These are phyloP conservation scores for Tuber borchii DNA, from an alignment of 495 filamentous ascomycete genomes.

Conservation along the genomic window DNA sequence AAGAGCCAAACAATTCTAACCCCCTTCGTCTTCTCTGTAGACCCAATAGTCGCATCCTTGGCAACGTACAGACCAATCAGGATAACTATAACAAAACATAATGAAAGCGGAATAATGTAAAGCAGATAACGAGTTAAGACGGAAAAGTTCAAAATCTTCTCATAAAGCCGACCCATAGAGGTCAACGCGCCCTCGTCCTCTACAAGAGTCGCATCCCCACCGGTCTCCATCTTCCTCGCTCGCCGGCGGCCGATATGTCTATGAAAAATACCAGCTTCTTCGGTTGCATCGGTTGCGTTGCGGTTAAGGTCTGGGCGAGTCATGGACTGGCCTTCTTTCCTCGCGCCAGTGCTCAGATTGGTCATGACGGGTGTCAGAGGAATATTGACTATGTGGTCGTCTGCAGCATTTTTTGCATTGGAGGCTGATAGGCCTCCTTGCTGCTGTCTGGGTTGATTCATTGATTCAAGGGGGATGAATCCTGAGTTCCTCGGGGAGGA, in stretches of 20 bases:
- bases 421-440: constrained; percentile 15
- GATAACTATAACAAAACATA: constrained; percentile 72
- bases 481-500: constrained; percentile 27
- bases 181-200: constrained; percentile 62
- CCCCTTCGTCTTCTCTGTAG: constrained; percentile 37
- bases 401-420: constrained; percentile 4
- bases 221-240: constrained; percentile 41
- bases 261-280: constrained; percentile 51
- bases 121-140: constrained; percentile 81
- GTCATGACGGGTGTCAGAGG: constrained; percentile 51
- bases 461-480: constrained; percentile 25
- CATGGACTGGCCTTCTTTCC: constrained; percentile 46
- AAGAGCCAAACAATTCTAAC: constrained; percentile 74
- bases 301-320: constrained; percentile 36
- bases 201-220: constrained; percentile 47
- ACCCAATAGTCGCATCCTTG: constrained; percentile 52
- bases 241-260: constrained; percentile 53
- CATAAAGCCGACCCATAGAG: constrained; percentile 78
- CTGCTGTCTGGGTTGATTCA: constrained; percentile 7
- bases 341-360: constrained; percentile 49
- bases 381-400: constrained; percentile 44
- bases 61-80: constrained; percentile 54
- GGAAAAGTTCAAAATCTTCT: constrained; percentile 75
- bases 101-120: constrained; percentile 72
- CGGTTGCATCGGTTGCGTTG: constrained; percentile 35